Evolutionary conservation across 2,329 filamentous ascomycete species (phyloP), one percentile per base, ranked within the genome.

Genomic region (Neonectria ditissima): DNA sequence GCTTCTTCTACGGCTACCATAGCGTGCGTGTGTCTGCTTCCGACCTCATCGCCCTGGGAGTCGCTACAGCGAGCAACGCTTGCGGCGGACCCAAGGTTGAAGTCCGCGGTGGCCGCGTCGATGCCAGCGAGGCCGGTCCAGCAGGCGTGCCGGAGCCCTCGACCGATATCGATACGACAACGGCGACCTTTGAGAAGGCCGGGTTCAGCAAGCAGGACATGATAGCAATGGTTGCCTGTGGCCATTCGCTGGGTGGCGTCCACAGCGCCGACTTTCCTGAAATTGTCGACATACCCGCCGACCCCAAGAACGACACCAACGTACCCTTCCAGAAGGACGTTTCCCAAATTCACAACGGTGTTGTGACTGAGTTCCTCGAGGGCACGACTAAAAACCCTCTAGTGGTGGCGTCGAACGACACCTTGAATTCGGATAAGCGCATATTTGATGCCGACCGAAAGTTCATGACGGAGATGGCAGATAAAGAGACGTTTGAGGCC

Each of bases 391-490:
- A 75, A 28, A 79, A 84, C 67, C 79, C 81, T 2, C 70, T 85
- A 45, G 78, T 80, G 1, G 76, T 79, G 30, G 75, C 74, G 2
- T 68, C 74, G 32, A 79, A 82, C 60, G 71, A 76, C 22, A 77
- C 76, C 5, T 66, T 71, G 10, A 74, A 74, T 63, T 83, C 82
- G 0, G 82, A 85, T 66, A 74, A 73, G 62, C 76, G 75, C 11
- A 77, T 84, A 26, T 85, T 82, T 62, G 71, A 65, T 22, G 75
- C 80, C 0, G 83, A 84, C 2, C 82, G 82, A 69, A 75, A 73
- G 18, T 82, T 80, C 5, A 79, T 84, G 57, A 72, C 67, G n/a
- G 72, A 76, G 2, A 70, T 83, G 73, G 74, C 74, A 9, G 72
- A 79, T 6, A 71, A 78, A 48, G n/a, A n/a, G n/a, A n/a, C n/a